Percentiles rank a stretch among this genome's conserved stretches.
Conservation (phyloP, 2,329 filamentous ascomycete species). For the Fusarium papillatum region DNA sequence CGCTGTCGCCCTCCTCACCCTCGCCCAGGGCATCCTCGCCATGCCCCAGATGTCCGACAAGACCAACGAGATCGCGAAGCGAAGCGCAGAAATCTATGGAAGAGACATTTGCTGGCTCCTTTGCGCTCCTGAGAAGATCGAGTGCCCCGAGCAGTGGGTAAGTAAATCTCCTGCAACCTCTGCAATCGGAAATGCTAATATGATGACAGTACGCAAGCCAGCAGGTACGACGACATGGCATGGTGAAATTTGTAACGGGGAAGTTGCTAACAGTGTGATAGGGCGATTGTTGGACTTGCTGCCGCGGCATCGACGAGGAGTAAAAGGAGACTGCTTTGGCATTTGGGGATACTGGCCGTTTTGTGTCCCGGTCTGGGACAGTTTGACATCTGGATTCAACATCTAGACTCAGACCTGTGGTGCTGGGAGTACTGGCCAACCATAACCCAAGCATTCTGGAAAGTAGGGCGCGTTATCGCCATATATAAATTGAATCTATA, state of each 20-base stretch:
- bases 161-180: not conserved
- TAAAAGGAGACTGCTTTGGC: not conserved
- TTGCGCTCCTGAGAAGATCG: not conserved
- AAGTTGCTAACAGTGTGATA: not conserved
- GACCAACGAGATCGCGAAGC: not conserved
- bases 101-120: not conserved
- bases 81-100: not conserved
- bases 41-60: not conserved
- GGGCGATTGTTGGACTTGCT: slow-evolving; percentile 1
- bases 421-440: not conserved
- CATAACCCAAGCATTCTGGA: too few species aligned
- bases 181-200: not conserved
- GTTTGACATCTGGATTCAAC: not conserved
- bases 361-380: too few species aligned
- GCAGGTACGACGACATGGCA: not conserved
- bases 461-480: too few species aligned
- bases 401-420: not conserved
- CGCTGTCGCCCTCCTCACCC: not conserved
- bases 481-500: too few species aligned
- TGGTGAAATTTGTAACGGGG: too few species aligned
- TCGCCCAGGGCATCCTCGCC: not conserved
- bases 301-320: not conserved
- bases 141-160: not conserved
- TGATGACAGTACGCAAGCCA: not conserved
- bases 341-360: not conserved